phyloP scores from a whole-genome alignment of 2,329 filamentous ascomycete species.

The Botrytis elliptica region DNA sequence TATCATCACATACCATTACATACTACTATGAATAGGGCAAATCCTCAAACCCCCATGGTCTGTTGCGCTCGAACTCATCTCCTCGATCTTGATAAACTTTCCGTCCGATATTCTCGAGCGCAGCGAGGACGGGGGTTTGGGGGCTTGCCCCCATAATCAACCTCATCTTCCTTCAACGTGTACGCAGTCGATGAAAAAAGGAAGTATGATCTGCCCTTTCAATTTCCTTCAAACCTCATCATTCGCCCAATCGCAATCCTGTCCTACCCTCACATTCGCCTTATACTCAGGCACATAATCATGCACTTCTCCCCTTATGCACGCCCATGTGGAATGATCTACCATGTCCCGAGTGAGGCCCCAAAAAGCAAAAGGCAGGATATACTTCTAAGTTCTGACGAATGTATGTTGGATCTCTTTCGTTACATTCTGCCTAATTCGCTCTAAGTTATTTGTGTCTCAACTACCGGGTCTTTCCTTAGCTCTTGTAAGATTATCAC shows the following conservation, averaged over 20 bases:
- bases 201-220: not conserved
- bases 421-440: slow-evolving; percentile 4
- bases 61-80: not conserved
- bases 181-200: not conserved
- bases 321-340: not conserved
- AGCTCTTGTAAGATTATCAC: slow-evolving; percentile 2
- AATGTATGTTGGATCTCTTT: not conserved
- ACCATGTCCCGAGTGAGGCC: not conserved
- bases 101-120: not conserved
- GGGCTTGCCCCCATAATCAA: not conserved
- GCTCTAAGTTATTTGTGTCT: not conserved
- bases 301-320: not conserved
- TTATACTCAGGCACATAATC: not conserved
- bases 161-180: not conserved
- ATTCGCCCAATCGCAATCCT: not conserved
- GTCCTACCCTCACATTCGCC: not conserved
- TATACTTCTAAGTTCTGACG: not conserved
- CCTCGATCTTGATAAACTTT: not conserved
- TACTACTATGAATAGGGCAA: not conserved
- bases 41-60: not conserved
- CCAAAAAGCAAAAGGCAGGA: not conserved
- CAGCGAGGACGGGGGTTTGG: not conserved
- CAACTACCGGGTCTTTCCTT: not conserved
- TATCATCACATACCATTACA: too few relatives aligned
- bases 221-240: not conserved